Conservation (phyloP, 805 yeast genomes). For the Nadsonia fulvescens region DNA sequence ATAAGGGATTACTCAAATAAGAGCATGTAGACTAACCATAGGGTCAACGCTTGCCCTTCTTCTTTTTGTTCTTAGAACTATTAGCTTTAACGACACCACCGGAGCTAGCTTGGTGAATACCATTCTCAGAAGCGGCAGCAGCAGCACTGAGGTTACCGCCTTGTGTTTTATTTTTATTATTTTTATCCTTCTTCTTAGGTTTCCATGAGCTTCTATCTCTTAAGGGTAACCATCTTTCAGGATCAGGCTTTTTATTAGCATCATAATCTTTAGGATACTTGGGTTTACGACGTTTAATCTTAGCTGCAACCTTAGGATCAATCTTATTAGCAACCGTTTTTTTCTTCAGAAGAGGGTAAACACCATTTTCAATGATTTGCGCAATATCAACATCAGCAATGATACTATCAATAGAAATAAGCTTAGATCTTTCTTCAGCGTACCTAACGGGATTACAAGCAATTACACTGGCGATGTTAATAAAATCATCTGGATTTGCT, state of each 20-base stretch:
- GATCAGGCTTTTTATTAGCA: constrained; percentile 26
- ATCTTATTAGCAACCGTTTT: constrained; percentile 15
- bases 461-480: constrained; percentile 9
- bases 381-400: constrained; percentile 13
- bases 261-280: constrained; percentile 27
- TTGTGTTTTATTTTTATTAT: constrained; percentile 27
- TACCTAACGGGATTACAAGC: constrained; percentile 15
- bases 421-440: constrained; percentile 9
- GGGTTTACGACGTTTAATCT: constrained; percentile 20
- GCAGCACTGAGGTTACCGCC: constrained; percentile 26
- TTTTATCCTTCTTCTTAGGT: constrained; percentile 52
- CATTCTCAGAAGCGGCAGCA: constrained; percentile 4
- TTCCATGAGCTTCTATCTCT: constrained; percentile 71
- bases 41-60: constrained; percentile 20
- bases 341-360: constrained; percentile 15
- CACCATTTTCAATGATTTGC: constrained; percentile 9
- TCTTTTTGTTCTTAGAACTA: constrained; percentile 15
- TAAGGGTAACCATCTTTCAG: constrained; percentile 85
- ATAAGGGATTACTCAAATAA: too few species aligned
- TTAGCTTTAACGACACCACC: constrained; percentile 8
- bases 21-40: too few species aligned
- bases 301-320: constrained; percentile 10
- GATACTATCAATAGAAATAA: constrained; percentile 8
- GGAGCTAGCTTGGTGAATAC: constrained; percentile 6
- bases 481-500: constrained; percentile 3